A percentile compares a stretch with the other conserved stretches of the same genome.
phyloP scores from a whole-genome alignment of 805 yeast genomes.

The Candida insectorum region DNA sequence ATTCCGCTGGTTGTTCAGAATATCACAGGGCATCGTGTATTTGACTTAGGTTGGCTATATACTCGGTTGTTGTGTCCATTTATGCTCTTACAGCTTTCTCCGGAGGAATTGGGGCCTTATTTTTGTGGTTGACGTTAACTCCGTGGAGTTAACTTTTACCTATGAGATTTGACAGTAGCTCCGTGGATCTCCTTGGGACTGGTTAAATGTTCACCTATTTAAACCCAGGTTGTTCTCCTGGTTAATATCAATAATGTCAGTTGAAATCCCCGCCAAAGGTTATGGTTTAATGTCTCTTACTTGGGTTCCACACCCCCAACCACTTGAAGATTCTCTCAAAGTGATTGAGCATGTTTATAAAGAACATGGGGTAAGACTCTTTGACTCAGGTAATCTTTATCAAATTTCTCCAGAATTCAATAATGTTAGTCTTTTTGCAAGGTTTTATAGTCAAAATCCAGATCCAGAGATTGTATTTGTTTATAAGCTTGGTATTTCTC shows the following conservation, averaged over 20 bases:
- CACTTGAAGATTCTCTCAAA: conserved; percentile 51
- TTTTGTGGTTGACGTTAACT: too few relatives aligned
- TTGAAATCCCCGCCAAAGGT: conserved; percentile 35
- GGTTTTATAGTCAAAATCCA: neutral
- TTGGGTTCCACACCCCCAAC: conserved; percentile 56
- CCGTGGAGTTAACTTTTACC: too few relatives aligned
- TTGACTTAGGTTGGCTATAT: too few relatives aligned
- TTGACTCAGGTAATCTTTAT: conserved; percentile 79
- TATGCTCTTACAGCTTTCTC: too few relatives aligned
- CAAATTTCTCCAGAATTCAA: conserved; percentile 17
- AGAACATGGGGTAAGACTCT: conserved; percentile 43
- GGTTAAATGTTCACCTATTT: too few relatives aligned
- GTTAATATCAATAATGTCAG: neutral
- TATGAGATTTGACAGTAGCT: too few relatives aligned
- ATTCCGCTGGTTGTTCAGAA: too few relatives aligned
- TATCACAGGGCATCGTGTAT: too few relatives aligned
- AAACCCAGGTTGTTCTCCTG: too few relatives aligned
- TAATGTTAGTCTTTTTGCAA: neutral
- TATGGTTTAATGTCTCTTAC: conserved; percentile 82
- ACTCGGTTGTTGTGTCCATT: too few relatives aligned
- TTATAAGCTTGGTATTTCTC: conserved; percentile 60
- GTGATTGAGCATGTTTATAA: conserved; percentile 49
- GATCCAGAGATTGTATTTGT: conserved; percentile 48
- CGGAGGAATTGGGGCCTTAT: too few relatives aligned
- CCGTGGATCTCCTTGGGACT: too few relatives aligned